Base-by-base conservation (phyloP, 805 yeast species). In the Yamadazyma takamatsuzukensis region DNA sequence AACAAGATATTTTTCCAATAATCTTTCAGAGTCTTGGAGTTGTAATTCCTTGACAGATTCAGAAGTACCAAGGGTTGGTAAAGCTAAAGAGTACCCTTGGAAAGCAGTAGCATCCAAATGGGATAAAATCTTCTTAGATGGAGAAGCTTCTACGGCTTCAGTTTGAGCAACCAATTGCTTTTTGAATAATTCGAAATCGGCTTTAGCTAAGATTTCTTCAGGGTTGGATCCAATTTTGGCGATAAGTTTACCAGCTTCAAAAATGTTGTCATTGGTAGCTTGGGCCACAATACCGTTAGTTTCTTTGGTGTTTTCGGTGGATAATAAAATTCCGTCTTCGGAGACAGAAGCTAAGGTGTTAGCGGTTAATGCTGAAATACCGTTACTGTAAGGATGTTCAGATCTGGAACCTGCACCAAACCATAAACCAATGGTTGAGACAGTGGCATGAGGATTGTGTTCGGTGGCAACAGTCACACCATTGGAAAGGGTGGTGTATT, bases 31-130 rank as follows among this genome's bases (percentile, higher is more conserved):
- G 61, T 84, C 95, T 51, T 65, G 60, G 29, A 70, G 42, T 44
- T 76, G 78, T 54, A 84, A 67, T 39, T 71, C 72, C 19, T 68
- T 59, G 27, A 84, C 48, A 30, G 85, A 68, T 42, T 83, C 93
- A 22, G 68, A 47, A 44, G 86, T 83, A 72, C 95, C 95, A 51
- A 72, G 69, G 25, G 74, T 70, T 60, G 95, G 93, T 56, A 84
- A 68, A 34, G 82, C 83, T 46, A 84, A 69, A 18, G 93, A 79
- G 52, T 86, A 79, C 53, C 87, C 86, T 68, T 84, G 95, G 82
- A 78, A 84, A 35, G 94, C 95, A 41, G 89, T 75, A 40, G 89
- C 76, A 54, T 79, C 76, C 68, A 84, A 72, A 64, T 84, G 94
- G 65, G 81, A 85, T 47, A 78, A 51, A 32, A 80, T 83, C 63